A percentile compares a stretch with the other conserved stretches of the same genome.
Evolutionary conservation across 805 yeast genomes (phyloP).

Genomic region (Monosporozyma servazzii): DNA sequence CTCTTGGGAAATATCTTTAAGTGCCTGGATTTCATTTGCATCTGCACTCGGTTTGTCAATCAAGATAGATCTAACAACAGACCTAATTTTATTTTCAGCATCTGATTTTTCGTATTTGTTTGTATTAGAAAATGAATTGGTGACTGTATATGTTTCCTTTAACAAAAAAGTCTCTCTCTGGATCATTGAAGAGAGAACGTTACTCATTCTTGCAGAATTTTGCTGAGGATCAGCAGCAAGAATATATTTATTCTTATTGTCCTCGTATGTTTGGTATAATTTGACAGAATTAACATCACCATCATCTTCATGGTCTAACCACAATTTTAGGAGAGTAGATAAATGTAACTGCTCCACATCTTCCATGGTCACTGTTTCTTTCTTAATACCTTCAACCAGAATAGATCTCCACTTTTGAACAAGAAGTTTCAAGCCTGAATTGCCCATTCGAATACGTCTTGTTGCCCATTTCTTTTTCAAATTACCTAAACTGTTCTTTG

Average conservation of each 20-base stretch:
- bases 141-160: slow-evolving; percentile 34
- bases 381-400: slow-evolving; percentile 48
- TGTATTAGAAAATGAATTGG: background rate
- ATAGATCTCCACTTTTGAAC: slow-evolving; percentile 57
- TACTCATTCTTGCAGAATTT: slow-evolving; percentile 30
- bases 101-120: background rate
- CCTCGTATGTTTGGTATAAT: slow-evolving; percentile 32
- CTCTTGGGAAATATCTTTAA: slow-evolving; percentile 41
- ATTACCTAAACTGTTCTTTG: slow-evolving; percentile 33
- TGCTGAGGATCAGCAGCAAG: slow-evolving; percentile 30
- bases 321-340: slow-evolving; percentile 44
- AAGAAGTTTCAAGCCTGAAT: slow-evolving; percentile 45
- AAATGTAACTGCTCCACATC: slow-evolving; percentile 47
- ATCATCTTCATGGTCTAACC: slow-evolving; percentile 48
- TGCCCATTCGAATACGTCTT: slow-evolving; percentile 52
- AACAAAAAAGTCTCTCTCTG: slow-evolving; percentile 54
- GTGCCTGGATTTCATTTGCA: slow-evolving; percentile 22
- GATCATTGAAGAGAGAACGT: slow-evolving; percentile 55
- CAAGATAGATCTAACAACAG: slow-evolving; percentile 30
- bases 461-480: slow-evolving; percentile 55
- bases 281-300: slow-evolving; percentile 10
- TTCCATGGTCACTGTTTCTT: slow-evolving; percentile 40
- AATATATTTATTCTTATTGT: slow-evolving; percentile 40
- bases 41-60: slow-evolving; percentile 23
- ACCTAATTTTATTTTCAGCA: slow-evolving; percentile 23